Conservation (phyloP, 257 asterid species). For the Mentha longifolia region DNA sequence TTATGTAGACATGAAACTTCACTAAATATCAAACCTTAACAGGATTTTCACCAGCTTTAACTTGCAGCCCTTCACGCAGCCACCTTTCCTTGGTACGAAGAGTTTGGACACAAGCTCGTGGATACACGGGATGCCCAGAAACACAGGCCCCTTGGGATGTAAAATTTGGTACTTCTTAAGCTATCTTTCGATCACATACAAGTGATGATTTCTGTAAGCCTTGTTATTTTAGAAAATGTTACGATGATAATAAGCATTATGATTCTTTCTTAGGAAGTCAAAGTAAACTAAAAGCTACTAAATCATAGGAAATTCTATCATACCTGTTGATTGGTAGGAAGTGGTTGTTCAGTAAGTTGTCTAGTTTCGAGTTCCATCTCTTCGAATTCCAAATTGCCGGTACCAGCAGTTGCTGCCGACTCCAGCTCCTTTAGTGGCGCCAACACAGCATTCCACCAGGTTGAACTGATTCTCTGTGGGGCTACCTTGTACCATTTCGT, state of each 20-base stretch:
- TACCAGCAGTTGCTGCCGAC: constrained; percentile 64
- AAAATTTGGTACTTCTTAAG: constrained; percentile 76
- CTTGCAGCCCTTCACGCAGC: constrained; percentile 89
- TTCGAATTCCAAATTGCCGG: constrained; percentile 42
- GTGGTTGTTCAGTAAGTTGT: constrained; percentile 96
- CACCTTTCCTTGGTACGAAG: constrained; percentile 80
- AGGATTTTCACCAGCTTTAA: constrained; percentile 82
- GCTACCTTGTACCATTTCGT: constrained; percentile 90
- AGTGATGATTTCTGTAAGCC: constrained; percentile 91
- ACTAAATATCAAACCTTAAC: constrained; percentile 61
- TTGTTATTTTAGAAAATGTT: constrained; percentile 39
- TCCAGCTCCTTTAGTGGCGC: constrained; percentile 83
- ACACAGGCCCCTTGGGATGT: constrained; percentile 83
- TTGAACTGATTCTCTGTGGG: constrained; percentile 62
- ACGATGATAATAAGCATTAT: neutral
- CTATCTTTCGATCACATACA: constrained; percentile 92
- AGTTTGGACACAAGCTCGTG: constrained; percentile 84
- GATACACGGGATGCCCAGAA: constrained; percentile 89
- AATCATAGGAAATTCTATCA: constrained; percentile 10
- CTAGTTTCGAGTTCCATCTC: constrained; percentile 95
- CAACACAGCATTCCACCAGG: constrained; percentile 89
- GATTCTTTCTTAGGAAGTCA: constrained; percentile 18
- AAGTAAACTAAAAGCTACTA: constrained; percentile 16
- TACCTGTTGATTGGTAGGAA: constrained; percentile 97
- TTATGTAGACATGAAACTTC: constrained; percentile 28